Percentiles rank a stretch among this genome's conserved stretches.
phyloP scores from a whole-genome alignment of 208 protist genomes.

The Acanthamoeba royreba region DNA sequence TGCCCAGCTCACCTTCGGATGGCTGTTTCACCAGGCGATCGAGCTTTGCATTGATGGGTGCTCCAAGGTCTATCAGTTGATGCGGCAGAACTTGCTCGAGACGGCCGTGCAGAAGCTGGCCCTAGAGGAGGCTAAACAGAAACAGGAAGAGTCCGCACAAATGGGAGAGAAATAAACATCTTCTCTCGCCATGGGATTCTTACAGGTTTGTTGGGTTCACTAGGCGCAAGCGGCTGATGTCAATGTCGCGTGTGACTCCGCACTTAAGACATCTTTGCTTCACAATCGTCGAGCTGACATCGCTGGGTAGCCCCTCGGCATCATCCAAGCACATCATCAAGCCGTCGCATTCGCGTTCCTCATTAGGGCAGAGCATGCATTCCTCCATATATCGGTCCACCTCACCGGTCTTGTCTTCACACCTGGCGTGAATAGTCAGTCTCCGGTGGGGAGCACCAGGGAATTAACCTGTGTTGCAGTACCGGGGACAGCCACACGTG shows the following conservation, averaged over 20 bases:
- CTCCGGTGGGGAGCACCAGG: too few species aligned
- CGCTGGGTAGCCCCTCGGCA: too few species aligned
- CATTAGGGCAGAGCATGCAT: neutral
- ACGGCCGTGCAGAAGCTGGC: conserved; percentile 23
- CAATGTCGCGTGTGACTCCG: neutral
- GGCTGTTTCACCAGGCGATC: conserved; percentile 47
- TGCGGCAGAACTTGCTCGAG: conserved; percentile 53
- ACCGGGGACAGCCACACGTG: neutral
- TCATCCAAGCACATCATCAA: neutral
- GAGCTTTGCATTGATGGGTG: conserved; percentile 73
- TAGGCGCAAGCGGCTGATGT: neutral
- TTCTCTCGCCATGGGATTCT: neutral
- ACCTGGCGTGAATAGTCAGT: too few species aligned
- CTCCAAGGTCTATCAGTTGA: conserved; percentile 67
- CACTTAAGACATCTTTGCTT: neutral
- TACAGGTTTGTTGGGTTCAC: neutral
- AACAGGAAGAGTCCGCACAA: neutral
- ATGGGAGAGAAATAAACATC: neutral
- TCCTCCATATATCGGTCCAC: neutral
- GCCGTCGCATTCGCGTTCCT: conserved; percentile 7
- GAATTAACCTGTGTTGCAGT: neutral
- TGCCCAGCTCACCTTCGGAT: neutral
- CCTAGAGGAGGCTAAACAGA: neutral
- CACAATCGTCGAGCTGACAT: neutral
- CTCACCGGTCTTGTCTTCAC: neutral